Percentiles rank a stretch among this genome's conserved stretches.
Evolutionary conservation across 345 rosid species (phyloP).

Genomic region (Dimocarpus longan): DNA sequence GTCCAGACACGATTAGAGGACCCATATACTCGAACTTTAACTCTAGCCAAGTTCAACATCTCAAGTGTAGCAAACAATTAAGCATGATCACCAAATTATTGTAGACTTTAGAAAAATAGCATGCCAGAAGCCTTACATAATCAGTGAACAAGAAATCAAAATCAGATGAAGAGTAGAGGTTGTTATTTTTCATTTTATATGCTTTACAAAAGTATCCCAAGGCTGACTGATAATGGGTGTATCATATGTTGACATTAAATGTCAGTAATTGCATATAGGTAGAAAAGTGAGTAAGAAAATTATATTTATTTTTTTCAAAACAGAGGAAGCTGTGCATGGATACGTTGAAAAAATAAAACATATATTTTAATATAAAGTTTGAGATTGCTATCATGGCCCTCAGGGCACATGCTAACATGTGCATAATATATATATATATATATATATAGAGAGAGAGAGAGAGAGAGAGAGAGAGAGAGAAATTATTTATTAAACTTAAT

Average conservation of each 20-base stretch:
- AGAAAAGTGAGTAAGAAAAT: too few relatives aligned
- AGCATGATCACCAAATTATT: background rate
- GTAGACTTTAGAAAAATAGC: conserved; percentile 1
- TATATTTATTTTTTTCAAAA: too few relatives aligned
- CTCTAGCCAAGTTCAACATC: background rate
- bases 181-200: background rate
- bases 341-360: too few relatives aligned
- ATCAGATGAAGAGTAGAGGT: background rate
- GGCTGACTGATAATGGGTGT: background rate
- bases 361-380: too few relatives aligned
- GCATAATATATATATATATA: too few relatives aligned
- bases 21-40: background rate
- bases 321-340: too few relatives aligned
- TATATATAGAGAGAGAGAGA: too few relatives aligned
- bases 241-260: background rate
- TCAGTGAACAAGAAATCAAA: background rate
- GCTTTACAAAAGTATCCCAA: background rate
- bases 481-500: too few relatives aligned
- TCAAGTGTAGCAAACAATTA: background rate
- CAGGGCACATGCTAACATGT: too few relatives aligned
- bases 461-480: too few relatives aligned
- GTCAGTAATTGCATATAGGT: background rate
- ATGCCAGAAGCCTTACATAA: background rate
- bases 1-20: background rate
- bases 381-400: too few relatives aligned